Base-by-base conservation (phyloP, 306 rosid genomes). In the Argentina anserina region DNA sequence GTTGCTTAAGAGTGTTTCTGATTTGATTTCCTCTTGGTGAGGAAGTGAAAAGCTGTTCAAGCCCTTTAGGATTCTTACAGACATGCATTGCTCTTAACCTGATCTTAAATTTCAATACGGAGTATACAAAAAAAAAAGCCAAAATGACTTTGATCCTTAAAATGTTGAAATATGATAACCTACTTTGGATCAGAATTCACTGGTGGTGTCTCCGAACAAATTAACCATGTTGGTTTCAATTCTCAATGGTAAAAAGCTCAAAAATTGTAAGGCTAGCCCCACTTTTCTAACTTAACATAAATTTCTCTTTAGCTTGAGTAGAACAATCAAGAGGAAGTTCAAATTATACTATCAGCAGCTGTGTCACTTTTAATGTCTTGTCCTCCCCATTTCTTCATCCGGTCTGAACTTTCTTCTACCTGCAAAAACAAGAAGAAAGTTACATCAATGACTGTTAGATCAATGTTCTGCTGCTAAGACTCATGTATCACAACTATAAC, bases 341-440 rank as follows among this genome's bases (percentile, higher is more conserved):
- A 81, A 36, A 59, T 66, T 26, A 43, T 34, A 40, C 65, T 26
- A 15, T 39, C 77, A 6, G 9, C 65, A 14, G 34, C 40, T 34
- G 70, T 60, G 65, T 65, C 80, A 6, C 4, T 26, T 36, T 75
- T 31, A 18, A 78, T 29, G 17, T 76, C 75, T 58, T 81, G 84
- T 20, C 88, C 90, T 29, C 86, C 84, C 90, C 90, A 86, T 65
- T 34, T 84, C 74, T 73, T 49, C 90, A 86, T 71, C 18, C 88
- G 83, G 43, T 81, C 81, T 1, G 75, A 36, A 5, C 84, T 66
- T 81, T 84, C 77, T 31, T 84, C 80, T 43, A 82, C 91, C 91
- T 87, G 86, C 26, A 53, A 6, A n/a, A 58, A 58, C 9, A 28
- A 28, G 28, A 12, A 1, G 36, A 58, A 28, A n/a, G n/a, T 6